Conservation (phyloP, 257 asterid genomes). For the Nicotiana noctiflora region DNA sequence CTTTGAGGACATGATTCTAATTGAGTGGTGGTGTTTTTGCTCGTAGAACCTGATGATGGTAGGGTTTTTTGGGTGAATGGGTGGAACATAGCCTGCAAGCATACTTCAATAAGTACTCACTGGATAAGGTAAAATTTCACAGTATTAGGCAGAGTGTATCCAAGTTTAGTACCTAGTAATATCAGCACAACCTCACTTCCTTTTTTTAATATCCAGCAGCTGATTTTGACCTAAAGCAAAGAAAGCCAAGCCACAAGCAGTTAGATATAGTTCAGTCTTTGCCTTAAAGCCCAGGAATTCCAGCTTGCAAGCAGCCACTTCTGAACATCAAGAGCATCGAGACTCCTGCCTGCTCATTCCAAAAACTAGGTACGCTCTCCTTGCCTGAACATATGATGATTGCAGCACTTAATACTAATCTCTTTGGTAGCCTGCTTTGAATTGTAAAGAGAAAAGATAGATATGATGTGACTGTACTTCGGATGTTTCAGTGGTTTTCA, state of each 20-base stretch:
- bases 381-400: constrained; percentile 3
- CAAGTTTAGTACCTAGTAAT: background rate
- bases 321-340: background rate
- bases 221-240: background rate
- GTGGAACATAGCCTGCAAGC: background rate
- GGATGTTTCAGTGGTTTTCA: background rate
- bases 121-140: background rate
- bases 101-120: background rate
- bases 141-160: background rate
- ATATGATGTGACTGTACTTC: background rate
- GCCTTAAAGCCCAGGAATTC: background rate
- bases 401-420: background rate
- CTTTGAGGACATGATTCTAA: background rate
- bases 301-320: background rate
- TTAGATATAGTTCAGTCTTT: background rate
- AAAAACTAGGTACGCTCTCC: background rate
- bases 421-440: background rate
- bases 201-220: background rate
- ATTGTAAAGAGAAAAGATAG: background rate
- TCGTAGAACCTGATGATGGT: background rate
- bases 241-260: background rate
- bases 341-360: background rate
- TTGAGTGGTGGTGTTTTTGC: background rate
- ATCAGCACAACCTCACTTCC: background rate
- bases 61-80: background rate